phyloP scores from a whole-genome alignment of 495 filamentous ascomycete species.

The Corynascus novoguineensis region DNA sequence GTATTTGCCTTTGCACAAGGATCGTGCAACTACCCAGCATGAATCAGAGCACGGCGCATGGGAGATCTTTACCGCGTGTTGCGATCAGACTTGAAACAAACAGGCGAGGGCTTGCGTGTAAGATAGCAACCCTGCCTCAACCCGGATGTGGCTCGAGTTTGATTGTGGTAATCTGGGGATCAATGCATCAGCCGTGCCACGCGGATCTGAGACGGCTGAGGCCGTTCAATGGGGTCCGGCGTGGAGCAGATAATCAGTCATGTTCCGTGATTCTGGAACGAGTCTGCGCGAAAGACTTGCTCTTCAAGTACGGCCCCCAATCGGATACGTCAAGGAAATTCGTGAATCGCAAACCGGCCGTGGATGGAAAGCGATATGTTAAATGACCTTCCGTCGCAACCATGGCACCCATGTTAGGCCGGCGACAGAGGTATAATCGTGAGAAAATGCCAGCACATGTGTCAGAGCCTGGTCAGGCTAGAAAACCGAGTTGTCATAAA shows the following conservation, averaged over 20 bases:
- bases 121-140: not conserved
- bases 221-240: not conserved
- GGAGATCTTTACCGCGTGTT: not conserved
- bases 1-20: not conserved
- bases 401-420: too few relatives aligned
- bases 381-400: too few relatives aligned
- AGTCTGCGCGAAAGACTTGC: too few relatives aligned
- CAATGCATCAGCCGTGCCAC: constrained; percentile 22
- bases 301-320: too few relatives aligned
- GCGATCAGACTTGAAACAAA: not conserved
- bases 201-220: not conserved
- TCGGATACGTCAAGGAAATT: too few relatives aligned
- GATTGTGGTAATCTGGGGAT: constrained; percentile 27
- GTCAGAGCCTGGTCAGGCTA: not conserved
- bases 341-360: too few relatives aligned
- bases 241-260: too few relatives aligned
- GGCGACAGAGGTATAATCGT: too few relatives aligned
- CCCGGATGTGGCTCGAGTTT: constrained; percentile 14
- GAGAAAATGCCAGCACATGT: not conserved
- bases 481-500: constrained; percentile 22
- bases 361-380: too few relatives aligned
- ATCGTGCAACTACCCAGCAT: constrained; percentile 2
- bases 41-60: not conserved
- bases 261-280: not conserved
- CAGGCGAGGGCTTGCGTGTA: not conserved